phyloP scores from a whole-genome alignment of 768 basidiomycete genomes.

The Xanthoconium purpureum region DNA sequence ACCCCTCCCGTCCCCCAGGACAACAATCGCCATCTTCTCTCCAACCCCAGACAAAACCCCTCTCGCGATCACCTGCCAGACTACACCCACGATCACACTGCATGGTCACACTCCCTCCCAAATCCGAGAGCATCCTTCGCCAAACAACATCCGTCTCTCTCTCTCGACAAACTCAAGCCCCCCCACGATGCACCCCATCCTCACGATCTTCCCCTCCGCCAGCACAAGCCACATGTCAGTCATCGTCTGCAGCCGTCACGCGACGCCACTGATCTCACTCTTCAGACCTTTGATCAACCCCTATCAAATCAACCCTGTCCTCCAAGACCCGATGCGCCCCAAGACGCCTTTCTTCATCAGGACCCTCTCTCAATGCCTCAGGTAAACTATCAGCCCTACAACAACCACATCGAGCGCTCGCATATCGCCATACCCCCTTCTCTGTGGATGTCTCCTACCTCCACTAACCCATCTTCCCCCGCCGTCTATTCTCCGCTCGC shows the following conservation, averaged over 20 bases:
- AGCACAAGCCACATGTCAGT: constrained; percentile 21
- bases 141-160: constrained; percentile 32
- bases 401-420: constrained; percentile 46
- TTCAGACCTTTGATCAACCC: constrained; percentile 20
- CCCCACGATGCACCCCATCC: constrained; percentile 15
- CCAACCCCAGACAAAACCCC: constrained; percentile 10
- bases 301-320: constrained; percentile 13
- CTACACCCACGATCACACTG: constrained; percentile 22
- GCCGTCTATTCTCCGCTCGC: constrained; percentile 38
- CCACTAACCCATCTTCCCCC: constrained; percentile 45
- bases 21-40: constrained; percentile 25
- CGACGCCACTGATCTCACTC: constrained; percentile 2
- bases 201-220: constrained; percentile 9
- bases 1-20: constrained; percentile 26
- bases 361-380: constrained; percentile 21
- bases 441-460: constrained; percentile 79
- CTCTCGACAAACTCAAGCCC: constrained; percentile 26
- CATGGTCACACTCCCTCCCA: constrained; percentile 27
- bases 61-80: constrained; percentile 16
- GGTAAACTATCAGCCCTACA: constrained; percentile 24
- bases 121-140: constrained; percentile 27
- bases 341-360: constrained; percentile 14
- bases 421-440: constrained; percentile 64
- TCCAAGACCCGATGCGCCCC: constrained; percentile 9
- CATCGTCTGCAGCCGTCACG: neutral